phyloP scores from a whole-genome alignment of 2,329 filamentous ascomycete genomes.

The Monosporascus cannonballus region DNA sequence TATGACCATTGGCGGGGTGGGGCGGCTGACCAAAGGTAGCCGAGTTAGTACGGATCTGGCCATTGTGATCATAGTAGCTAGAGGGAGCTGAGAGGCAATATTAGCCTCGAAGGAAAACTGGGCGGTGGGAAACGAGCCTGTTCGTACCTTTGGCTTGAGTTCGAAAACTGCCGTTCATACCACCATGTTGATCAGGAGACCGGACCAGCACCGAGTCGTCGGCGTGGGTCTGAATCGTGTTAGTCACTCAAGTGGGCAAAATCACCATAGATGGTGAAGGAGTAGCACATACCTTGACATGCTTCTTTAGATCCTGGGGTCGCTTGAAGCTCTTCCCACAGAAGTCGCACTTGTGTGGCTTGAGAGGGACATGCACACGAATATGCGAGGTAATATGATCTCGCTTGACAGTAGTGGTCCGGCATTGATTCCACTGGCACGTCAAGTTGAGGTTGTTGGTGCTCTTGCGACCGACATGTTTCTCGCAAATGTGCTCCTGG shows the following conservation, averaged over 20 bases:
- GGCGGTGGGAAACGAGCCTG: constrained; percentile 11
- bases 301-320: constrained; percentile 97
- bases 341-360: constrained; percentile 98
- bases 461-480: constrained; percentile 96
- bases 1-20: constrained; percentile 45
- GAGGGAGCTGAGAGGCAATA: constrained; percentile 40
- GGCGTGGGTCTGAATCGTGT: constrained; percentile 65
- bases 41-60: constrained; percentile 54
- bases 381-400: constrained; percentile 99
- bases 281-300: constrained; percentile 65
- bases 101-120: constrained; percentile 35
- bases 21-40: constrained; percentile 44
- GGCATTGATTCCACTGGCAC: constrained; percentile 94
- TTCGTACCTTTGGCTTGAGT: constrained; percentile 48
- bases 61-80: constrained; percentile 60
- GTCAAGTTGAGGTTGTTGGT: constrained; percentile 98
- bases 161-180: constrained; percentile 46
- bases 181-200: constrained; percentile 44
- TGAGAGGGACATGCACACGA: constrained; percentile 95
- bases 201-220: constrained; percentile 77
- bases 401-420: constrained; percentile 95
- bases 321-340: constrained; percentile 99
- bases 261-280: not conserved
- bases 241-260: not conserved
- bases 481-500: constrained; percentile 95